Evolutionary conservation across 75 land plant genomes (phyloP), one percentile per base, ranked within the genome.

Genomic region (Gnetum montanum): DNA sequence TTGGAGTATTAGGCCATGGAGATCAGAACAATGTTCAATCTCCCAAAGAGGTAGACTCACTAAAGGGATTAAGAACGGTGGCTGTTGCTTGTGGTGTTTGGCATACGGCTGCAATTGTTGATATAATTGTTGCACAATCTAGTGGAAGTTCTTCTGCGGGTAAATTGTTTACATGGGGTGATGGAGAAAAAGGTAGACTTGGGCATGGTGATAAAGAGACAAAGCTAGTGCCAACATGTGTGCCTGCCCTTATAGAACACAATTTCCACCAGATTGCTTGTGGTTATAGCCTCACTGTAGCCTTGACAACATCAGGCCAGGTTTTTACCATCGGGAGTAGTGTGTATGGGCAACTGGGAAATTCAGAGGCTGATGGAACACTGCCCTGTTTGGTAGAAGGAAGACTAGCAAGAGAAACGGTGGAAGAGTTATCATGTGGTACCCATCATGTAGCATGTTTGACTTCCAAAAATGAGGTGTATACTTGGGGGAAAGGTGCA

Each of bases 151-250:
- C 29, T 49, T 69, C 69, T 20, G 71, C 77, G 1, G 84, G 84
- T 25, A 81, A 81, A 45, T 63, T 80, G 54, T 80, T 80, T 65
- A 81, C 84, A 13, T 81, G 84, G 84, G 84, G 84, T 49, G 84
- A 81, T 69, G 84, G 84, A 27, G 84, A 81, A 46, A 81, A 81
- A 56, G 70, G 75, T 29, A 69, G 84, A 13, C 81, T 81, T 58
- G 84, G 84, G 4, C 84, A 81, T 68, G 82, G 82, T 25, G 84
- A 81, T 41, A 81, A 60, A 43, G 82, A 81, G 29, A 58, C 76
- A 43, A 70, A 71, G 44, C 64, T 77, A 34, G 71, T 77, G 19
- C 84, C 84, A 19, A 81, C 84, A 36, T 81, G 84, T 60, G 77
- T 81, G 19, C 61, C 80, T 25, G 72, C 84, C 6, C 71, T 81